Evolutionary conservation across 345 rosid species (phyloP), one percentile per base, ranked within the genome.

Genomic region (Linum trigynum): DNA sequence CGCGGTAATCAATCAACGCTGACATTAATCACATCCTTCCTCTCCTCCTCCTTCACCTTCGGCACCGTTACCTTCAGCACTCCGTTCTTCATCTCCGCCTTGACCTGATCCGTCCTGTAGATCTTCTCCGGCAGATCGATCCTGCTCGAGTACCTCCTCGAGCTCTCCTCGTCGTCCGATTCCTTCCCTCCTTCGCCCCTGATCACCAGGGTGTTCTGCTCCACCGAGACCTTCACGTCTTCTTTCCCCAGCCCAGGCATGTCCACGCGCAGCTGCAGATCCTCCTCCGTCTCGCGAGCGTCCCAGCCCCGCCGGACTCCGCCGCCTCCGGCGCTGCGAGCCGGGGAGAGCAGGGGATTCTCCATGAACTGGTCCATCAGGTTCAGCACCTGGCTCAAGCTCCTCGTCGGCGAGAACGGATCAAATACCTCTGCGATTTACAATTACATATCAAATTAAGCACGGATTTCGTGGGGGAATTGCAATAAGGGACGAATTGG

Each of bases 61-160:
- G 98, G 91, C 67, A 92, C 79, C n/a, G 73, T 75, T 43, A 92
- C 85, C 70, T 78, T 87, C 76, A 92, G 56, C 58, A 89, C 96
- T 0, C 96, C 98, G 38, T 92, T 82, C 81, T 84, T 92, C 96
- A 92, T 87, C 86, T 89, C 96, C 15, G 98, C 95, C 73, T 77
- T 84, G 5, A 90, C 86, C 75, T 79, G 71, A 23, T 83, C 86
- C 0, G 72, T 68, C 76, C 63, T 79, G 72, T 61, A 81, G 2
- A 68, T 17, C 41, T 82, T 77, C 17, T 67, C 71, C 0, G 84
- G 79, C 75, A 86, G 60, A 0, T 74, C 77, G 32, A 84, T 68
- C 70, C 84, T 70, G 79, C 91, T 81, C 0, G 77, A 69, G 77
- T 78, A 90, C 35, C 76, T 84, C 63, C 89, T 65, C 8, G 53